A percentile compares a stretch with the other conserved stretches of the same genome.
Evolutionary conservation across 2,329 filamentous ascomycete species (phyloP).

Genomic region (Fusarium penzigii): DNA sequence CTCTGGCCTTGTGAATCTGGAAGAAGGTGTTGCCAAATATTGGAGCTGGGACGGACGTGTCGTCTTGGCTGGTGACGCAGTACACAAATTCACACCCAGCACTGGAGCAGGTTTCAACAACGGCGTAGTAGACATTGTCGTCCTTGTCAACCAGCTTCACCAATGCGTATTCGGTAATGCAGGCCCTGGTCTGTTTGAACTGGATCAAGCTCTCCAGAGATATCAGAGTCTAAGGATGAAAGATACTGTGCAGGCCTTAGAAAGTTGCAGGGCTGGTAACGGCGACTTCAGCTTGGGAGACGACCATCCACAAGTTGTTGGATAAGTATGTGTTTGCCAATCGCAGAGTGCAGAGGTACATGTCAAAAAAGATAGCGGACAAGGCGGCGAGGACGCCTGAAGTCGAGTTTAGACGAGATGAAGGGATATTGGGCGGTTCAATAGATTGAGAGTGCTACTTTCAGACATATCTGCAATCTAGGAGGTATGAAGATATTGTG

Average conservation of each 20-base stretch:
- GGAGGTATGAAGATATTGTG: no score
- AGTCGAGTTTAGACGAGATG: constrained; percentile 2
- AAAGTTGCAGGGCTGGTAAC: constrained; percentile 2
- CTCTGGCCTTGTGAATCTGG: constrained; percentile 35
- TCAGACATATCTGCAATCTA: no score
- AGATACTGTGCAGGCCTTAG: constrained; percentile 11
- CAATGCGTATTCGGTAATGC: neutral
- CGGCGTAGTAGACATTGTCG: constrained; percentile 35
- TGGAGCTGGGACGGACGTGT: constrained; percentile 38
- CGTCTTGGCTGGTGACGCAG: constrained; percentile 39
- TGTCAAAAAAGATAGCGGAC: constrained; percentile 2
- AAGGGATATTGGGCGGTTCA: no score
- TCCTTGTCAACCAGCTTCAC: constrained; percentile 30
- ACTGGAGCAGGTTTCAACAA: constrained; percentile 38
- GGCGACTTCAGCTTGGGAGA: constrained; percentile 18
- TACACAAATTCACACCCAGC: constrained; percentile 41
- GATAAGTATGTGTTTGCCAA: constrained; percentile 14
- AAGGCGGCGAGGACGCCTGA: constrained; percentile 7
- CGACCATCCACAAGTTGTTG: constrained; percentile 11
- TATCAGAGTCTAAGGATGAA: constrained; percentile 17
- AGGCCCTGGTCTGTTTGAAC: neutral
- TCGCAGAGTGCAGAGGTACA: constrained; percentile 8
- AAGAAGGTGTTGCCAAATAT: constrained; percentile 38
- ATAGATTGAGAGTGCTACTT: no score
- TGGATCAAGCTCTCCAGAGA: constrained; percentile 7